A percentile compares a stretch with the other conserved stretches of the same genome.
These are phyloP conservation scores for Phialemoniopsis sp. DNA, from an alignment of 2,329 filamentous ascomycete genomes.

Conservation along the genomic window DNA sequence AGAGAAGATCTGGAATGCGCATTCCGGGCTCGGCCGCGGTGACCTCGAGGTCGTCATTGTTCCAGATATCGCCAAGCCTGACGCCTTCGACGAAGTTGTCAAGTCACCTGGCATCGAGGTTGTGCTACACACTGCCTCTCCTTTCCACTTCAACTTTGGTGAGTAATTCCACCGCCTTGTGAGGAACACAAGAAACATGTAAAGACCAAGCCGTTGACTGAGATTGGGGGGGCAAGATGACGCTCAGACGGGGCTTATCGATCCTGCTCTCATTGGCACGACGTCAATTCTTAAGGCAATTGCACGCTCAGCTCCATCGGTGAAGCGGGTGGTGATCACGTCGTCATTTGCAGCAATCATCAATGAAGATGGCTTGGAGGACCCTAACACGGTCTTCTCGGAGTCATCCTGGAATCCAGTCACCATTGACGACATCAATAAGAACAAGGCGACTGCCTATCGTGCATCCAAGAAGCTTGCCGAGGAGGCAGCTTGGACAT, in stretches of 20 bases:
- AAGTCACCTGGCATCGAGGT: conserved; percentile 45
- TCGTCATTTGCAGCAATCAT: conserved; percentile 52
- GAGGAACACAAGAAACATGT: background rate
- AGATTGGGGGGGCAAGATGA: conserved; percentile 26
- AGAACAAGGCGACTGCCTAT: conserved; percentile 33
- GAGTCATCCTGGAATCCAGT: conserved; percentile 46
- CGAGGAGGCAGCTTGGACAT: conserved; percentile 49
- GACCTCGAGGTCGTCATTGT: conserved; percentile 57
- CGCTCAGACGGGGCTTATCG: conserved; percentile 47
- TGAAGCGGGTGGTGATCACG: conserved; percentile 68
- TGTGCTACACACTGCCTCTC: conserved; percentile 58
- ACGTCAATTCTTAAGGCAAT: conserved; percentile 71
- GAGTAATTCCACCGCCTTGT: conserved; percentile 6
- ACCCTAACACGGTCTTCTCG: conserved; percentile 31
- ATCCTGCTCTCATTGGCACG: conserved; percentile 54
- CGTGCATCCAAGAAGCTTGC: conserved; percentile 49
- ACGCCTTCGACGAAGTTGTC: conserved; percentile 67
- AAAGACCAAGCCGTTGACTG: conserved; percentile 1
- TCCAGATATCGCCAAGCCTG: conserved; percentile 68
- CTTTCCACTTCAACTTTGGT: conserved; percentile 51
- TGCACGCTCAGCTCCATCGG: conserved; percentile 48
- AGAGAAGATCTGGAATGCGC: conserved; percentile 42
- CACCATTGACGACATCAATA: conserved; percentile 32
- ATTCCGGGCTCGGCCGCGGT: conserved; percentile 33
- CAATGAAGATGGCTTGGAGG: conserved; percentile 25